Evolutionary conservation across 148 eudicot genomes (phyloP), one percentile per base, ranked within the genome.

Genomic region (Vaccinium vitisidaea): DNA sequence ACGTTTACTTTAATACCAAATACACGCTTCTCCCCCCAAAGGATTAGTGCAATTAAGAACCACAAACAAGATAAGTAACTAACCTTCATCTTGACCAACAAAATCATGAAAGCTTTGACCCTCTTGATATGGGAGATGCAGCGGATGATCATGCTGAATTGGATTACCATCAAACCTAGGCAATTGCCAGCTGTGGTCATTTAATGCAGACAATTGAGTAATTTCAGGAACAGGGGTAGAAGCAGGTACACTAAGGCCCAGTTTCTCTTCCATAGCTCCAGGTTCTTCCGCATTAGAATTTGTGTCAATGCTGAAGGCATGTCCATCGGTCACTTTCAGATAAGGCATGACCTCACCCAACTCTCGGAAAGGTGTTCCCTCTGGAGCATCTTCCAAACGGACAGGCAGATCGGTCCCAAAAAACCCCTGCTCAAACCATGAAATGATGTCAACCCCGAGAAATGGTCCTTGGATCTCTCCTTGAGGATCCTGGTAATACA

Each of bases 391-490:
- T 84, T 81, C 95, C 84, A 89, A 79, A 58, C 95, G 94, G 27
- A 97, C 99, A 9, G 91, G 98, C 79, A 97, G 90, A 65, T 97
- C 95, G 16, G 88, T 83, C 71, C 96, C 98, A 80, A 97, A 97
- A 92, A 94, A 97, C 32, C 99, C 99, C 90, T 95, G 99, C 53
- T 95, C 97, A 86, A 93, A 97, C 99, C 99, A 97, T 49, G 97
- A 94, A 79, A 97, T 94, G 83, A 97, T 91, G 87, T 97, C 99
- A 80, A 86, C 95, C 30, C 99, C 99, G 74, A 95, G 98, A 90
- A 97, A 96, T 53, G 99, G 99, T 53, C 99, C 99, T 87, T 97
- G 99, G 19, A 94, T 89, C 80, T 93, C 95, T 80, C 98, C 98
- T 90, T 97, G 99, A 79, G 99, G 99, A 89, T 97, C 99, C 77